Conservation (phyloP, 2,329 filamentous ascomycete genomes). For the Biscogniauxia sp. region DNA sequence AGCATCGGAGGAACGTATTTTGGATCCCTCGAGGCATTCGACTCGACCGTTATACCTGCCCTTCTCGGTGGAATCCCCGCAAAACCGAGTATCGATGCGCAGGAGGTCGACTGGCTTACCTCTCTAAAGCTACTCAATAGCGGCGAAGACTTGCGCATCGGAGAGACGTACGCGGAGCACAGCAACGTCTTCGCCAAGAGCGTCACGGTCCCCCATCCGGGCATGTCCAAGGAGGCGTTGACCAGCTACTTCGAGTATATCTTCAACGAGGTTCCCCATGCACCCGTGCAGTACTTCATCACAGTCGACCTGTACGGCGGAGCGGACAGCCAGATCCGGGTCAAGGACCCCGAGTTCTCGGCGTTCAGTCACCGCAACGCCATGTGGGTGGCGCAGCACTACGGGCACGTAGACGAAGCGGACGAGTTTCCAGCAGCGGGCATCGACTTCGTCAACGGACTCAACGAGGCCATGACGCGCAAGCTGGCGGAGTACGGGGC, state of each 20-base stretch:
- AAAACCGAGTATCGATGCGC: background rate
- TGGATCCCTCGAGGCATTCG: conserved; percentile 26
- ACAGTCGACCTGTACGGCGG: conserved; percentile 37
- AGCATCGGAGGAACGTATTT: conserved; percentile 34
- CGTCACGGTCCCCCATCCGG: conserved; percentile 29
- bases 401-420: conserved; percentile 18
- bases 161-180: conserved; percentile 13
- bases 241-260: conserved; percentile 27
- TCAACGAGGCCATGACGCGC: conserved; percentile 23
- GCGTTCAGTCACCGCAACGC: conserved; percentile 31
- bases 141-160: conserved; percentile 15
- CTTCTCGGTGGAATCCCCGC: conserved; percentile 24
- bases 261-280: conserved; percentile 7
- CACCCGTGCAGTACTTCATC: conserved; percentile 30
- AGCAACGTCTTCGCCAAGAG: conserved; percentile 37
- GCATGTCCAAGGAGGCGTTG: conserved; percentile 21
- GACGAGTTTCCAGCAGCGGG: conserved; percentile 19
- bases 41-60: conserved; percentile 23
- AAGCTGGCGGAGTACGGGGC: conserved; percentile 18
- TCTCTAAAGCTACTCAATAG: conserved; percentile 20
- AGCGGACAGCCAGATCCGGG: conserved; percentile 31
- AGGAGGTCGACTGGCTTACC: conserved; percentile 23
- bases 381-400: conserved; percentile 34
- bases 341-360: conserved; percentile 8
- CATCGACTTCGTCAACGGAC: conserved; percentile 19